Evolutionary conservation across 2,329 filamentous ascomycete genomes (phyloP).

Genomic region (Hypoxylon rubiginosum): DNA sequence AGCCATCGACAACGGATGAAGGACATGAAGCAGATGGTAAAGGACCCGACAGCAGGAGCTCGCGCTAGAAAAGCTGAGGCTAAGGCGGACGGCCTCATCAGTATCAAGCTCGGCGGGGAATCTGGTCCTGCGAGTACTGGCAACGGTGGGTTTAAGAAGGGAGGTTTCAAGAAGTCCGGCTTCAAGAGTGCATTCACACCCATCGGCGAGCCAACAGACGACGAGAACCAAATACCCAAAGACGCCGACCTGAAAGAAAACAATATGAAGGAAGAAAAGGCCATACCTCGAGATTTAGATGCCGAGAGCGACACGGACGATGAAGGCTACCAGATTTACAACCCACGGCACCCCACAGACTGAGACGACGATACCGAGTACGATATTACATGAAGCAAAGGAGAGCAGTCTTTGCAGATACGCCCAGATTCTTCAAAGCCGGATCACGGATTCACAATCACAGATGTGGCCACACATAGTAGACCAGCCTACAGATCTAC

Average conservation of each 20-base stretch:
- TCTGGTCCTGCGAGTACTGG: conserved; percentile 45
- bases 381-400: too few species aligned
- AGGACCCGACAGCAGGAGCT: conserved; percentile 74
- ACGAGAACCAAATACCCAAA: conserved; percentile 58
- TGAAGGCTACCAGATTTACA: conserved; percentile 78
- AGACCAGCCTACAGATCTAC: not conserved
- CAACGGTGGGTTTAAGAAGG: conserved; percentile 72
- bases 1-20: conserved; percentile 91
- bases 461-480: not conserved
- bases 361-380: conserved; percentile 55
- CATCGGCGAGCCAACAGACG: conserved; percentile 60
- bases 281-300: conserved; percentile 49
- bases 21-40: conserved; percentile 87
- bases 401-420: not conserved
- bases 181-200: conserved; percentile 83
- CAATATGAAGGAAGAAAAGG: conserved; percentile 44
- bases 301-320: conserved; percentile 76
- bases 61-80: conserved; percentile 78
- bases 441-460: not conserved
- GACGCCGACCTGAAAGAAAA: conserved; percentile 48
- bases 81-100: conserved; percentile 77
- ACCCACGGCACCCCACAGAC: conserved; percentile 71
- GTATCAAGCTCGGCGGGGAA: conserved; percentile 70
- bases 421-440: too few species aligned
- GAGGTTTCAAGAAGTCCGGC: conserved; percentile 84